Evolutionary conservation across 2,329 filamentous ascomycete genomes (phyloP), one percentile per base, ranked within the genome.

Genomic region (Colletotrichum paranaense): DNA sequence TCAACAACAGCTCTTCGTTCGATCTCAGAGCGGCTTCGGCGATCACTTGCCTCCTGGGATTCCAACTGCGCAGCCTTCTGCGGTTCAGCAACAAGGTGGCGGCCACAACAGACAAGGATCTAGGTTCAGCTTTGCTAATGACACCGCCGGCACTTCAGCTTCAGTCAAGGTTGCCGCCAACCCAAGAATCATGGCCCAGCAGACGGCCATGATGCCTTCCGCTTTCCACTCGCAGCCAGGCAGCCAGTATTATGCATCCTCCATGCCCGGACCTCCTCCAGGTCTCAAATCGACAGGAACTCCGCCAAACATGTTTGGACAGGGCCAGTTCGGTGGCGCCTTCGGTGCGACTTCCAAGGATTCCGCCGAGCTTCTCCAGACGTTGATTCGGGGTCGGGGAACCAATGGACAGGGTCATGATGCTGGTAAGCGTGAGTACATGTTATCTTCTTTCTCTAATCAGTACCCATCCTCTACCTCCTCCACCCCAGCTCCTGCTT

Each of bases 341-440:
- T 94, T 97, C 77, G 88, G 89, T 74, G 88, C 86, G 74, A 84
- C 88, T 73, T 91, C 92, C 74, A 95, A 97, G 84, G 95, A 97
- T 75, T 84, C 86, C 74, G 87, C 92, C 77, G 93, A 95, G 77
- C 87, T 97, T 81, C 90, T 97, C 85, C 93, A 95, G 82, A 94
- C 94, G 82, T 87, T 98, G 80, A 89, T 97, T 80, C 92, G 95
- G 80, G 90, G 90, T 80, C 90, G 91, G 80, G 88, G 89, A 79
- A 89, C 89, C 82, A 91, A 89, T 82, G 90, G 88, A 83, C 93
- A 95, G 85, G 88, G 89, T 83, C 92, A 94, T 85, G 95, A 97
- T 87, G 90, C 92, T 85, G 92, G 92, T 92, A 98, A 98, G 95
- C 95, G 95, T 98, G 95, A 98, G 95, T 98, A 93, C 89, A 93